Conservation (phyloP, 331 rosid species). For the Pyracantha coccinea region DNA sequence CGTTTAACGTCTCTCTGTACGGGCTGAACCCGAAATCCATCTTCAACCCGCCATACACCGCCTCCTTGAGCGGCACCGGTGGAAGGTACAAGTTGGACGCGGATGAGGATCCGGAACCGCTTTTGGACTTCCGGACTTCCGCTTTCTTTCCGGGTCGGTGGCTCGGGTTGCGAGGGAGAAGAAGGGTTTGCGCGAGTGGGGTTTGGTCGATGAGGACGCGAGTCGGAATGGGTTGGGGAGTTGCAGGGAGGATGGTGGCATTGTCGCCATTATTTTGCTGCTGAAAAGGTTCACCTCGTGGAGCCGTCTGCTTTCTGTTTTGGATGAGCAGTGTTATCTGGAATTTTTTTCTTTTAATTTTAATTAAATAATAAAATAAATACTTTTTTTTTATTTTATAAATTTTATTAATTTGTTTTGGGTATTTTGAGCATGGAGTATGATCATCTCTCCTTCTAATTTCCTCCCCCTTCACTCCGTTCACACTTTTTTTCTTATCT, state of each 20-base stretch:
- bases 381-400: neutral
- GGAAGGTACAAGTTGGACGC: constrained; percentile 42
- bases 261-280: constrained; percentile 38
- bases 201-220: constrained; percentile 19
- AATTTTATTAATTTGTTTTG: neutral
- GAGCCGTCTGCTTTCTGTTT: neutral
- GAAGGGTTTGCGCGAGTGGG: constrained; percentile 9
- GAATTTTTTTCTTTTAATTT: neutral
- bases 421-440: too few relatives aligned
- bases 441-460: neutral
- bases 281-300: neutral
- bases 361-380: neutral
- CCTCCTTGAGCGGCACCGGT: constrained; percentile 66
- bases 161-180: constrained; percentile 33
- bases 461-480: neutral
- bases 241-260: constrained; percentile 31
- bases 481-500: too few relatives aligned
- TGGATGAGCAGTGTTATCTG: constrained; percentile 7
- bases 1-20: constrained; percentile 70
- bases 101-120: constrained; percentile 10
- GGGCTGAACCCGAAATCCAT: constrained; percentile 72
- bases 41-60: constrained; percentile 57
- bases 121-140: constrained; percentile 42
- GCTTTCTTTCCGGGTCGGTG: constrained; percentile 70
- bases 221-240: constrained; percentile 35